Conservation (phyloP, 768 basidiomycete species). For the Leccinum incarnatum region DNA sequence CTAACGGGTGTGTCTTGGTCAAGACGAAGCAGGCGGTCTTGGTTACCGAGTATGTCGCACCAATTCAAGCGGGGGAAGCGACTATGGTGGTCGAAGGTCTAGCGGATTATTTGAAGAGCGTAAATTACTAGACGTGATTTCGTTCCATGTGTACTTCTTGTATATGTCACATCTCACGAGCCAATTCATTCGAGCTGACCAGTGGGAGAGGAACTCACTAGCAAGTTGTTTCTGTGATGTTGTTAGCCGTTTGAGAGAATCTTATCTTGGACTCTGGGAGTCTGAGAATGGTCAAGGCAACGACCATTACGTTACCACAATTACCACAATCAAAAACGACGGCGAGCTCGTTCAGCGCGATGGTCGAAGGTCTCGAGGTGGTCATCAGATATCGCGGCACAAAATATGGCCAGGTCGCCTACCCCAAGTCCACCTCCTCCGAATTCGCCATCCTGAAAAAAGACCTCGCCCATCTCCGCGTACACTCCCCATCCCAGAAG, state of each 20-base stretch:
- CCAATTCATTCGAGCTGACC: too few relatives aligned
- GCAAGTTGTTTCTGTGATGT: too few relatives aligned
- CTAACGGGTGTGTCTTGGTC: conserved; percentile 67
- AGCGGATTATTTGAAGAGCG: conserved; percentile 73
- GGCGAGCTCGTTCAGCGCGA: conserved; percentile 1
- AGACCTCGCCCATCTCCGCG: conserved; percentile 31
- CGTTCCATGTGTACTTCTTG: background rate
- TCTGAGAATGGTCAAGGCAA: too few relatives aligned
- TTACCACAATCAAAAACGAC: background rate
- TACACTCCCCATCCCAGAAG: conserved; percentile 27
- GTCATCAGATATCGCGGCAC: conserved; percentile 22
- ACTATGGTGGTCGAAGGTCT: conserved; percentile 63
- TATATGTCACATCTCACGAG: background rate
- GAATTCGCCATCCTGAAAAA: conserved; percentile 25
- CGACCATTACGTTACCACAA: too few relatives aligned
- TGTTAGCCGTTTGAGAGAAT: too few relatives aligned
- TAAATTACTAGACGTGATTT: conserved; percentile 43
- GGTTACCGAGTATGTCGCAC: conserved; percentile 69
- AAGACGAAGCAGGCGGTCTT: conserved; percentile 87
- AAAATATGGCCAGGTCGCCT: conserved; percentile 16
- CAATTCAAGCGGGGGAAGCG: conserved; percentile 63
- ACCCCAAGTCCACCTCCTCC: conserved; percentile 9
- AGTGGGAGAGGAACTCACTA: too few relatives aligned
- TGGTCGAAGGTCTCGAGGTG: conserved; percentile 27
- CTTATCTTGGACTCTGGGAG: too few relatives aligned